Conservation (phyloP, 352 stramenopile genomes). For the Phytopythium delawarense region DNA sequence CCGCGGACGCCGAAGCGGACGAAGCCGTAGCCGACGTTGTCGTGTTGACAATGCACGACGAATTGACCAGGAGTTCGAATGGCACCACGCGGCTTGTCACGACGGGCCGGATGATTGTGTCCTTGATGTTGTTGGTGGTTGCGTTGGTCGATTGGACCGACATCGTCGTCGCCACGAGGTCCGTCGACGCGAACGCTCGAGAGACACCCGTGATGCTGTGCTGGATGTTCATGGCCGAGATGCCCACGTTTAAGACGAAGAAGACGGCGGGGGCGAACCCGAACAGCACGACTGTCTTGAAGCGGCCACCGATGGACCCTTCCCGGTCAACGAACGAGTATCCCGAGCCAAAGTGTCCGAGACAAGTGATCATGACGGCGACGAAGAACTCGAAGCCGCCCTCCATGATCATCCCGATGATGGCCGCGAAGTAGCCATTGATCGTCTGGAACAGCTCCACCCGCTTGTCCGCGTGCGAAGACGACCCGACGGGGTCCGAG, state of each 20-base stretch:
- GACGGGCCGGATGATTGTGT: slow-evolving; percentile 31
- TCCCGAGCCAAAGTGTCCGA: slow-evolving; percentile 16
- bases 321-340: background rate
- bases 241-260: slow-evolving; percentile 35
- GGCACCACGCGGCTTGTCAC: slow-evolving; percentile 20
- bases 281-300: slow-evolving; percentile 28
- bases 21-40: background rate
- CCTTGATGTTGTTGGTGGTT: slow-evolving; percentile 17
- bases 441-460: slow-evolving; percentile 33
- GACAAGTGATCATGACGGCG: slow-evolving; percentile 30
- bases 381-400: slow-evolving; percentile 32
- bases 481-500: slow-evolving; percentile 27
- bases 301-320: background rate
- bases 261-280: slow-evolving; percentile 28
- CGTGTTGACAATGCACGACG: slow-evolving; percentile 14
- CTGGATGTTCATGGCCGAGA: slow-evolving; percentile 33
- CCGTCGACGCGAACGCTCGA: slow-evolving; percentile 25
- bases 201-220: slow-evolving; percentile 23
- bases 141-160: background rate
- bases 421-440: slow-evolving; percentile 29
- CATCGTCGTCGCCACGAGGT: slow-evolving; percentile 16
- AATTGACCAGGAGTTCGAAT: slow-evolving; percentile 28
- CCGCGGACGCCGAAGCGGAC: slow-evolving; percentile 5
- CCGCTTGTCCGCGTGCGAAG: slow-evolving; percentile 22
- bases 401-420: slow-evolving; percentile 22